Percentiles rank a stretch among this genome's conserved stretches.
Evolutionary conservation across 129 eudicot genomes (phyloP).

Genomic region (Calendula officinalis): DNA sequence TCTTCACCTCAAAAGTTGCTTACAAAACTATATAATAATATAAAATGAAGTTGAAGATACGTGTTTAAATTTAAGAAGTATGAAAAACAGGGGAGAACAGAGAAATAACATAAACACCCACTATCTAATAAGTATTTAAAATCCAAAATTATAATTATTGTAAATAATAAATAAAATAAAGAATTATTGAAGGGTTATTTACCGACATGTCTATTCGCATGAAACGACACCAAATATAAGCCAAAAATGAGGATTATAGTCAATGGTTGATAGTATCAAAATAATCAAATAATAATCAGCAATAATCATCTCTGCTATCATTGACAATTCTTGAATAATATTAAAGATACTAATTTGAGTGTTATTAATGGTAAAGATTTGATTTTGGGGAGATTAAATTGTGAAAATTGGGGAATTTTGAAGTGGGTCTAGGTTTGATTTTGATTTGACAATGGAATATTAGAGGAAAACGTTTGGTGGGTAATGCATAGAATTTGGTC

Average conservation of each 20-base stretch:
- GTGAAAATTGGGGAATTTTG: slow-evolving; percentile 18
- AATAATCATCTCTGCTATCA: too few species aligned
- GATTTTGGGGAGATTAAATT: slow-evolving; percentile 16
- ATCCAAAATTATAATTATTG: too few species aligned
- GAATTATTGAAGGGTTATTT: slow-evolving; percentile 17
- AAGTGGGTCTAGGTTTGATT: slow-evolving; percentile 15
- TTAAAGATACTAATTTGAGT: slow-evolving; percentile 11
- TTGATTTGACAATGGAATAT: slow-evolving; percentile 42
- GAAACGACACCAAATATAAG: slow-evolving; percentile 43
- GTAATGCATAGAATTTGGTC: slow-evolving; percentile 25
- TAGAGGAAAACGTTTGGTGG: slow-evolving; percentile 10
- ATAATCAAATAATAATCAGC: neutral
- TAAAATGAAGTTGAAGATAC: slow-evolving; percentile 17
- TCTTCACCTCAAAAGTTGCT: slow-evolving; percentile 31
- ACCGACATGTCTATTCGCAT: slow-evolving; percentile 39
- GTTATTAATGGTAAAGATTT: slow-evolving; percentile 20
- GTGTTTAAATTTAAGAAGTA: slow-evolving; percentile 21
- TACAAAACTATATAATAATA: slow-evolving; percentile 25
- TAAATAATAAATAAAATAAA: too few species aligned
- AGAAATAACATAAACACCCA: slow-evolving; percentile 21
- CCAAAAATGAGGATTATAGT: slow-evolving; percentile 44
- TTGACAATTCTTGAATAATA: slow-evolving; percentile 7
- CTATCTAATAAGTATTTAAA: neutral
- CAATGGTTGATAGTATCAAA: slow-evolving; percentile 22
- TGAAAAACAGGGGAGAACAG: slow-evolving; percentile 9